Conservation (phyloP, 129 eudicot species). For the Artemisia argyi region DNA sequence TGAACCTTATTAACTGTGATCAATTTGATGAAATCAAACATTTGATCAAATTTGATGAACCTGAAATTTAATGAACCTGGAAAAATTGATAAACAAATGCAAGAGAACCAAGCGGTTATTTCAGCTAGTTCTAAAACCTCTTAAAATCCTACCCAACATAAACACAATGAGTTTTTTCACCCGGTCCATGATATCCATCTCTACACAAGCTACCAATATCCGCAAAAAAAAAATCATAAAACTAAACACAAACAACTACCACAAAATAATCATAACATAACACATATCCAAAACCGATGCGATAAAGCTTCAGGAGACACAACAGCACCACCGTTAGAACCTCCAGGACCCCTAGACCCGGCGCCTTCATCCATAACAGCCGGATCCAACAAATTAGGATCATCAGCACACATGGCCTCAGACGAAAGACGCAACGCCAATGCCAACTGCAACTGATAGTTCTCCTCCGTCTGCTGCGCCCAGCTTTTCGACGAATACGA, state of each 20-base stretch:
- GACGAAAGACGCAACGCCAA: conserved; percentile 78
- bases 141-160: too few relatives aligned
- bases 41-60: too few relatives aligned
- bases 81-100: too few relatives aligned
- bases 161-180: too few relatives aligned
- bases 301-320: conserved; percentile 48
- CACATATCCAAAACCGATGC: conserved; percentile 87
- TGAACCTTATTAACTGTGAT: too few relatives aligned
- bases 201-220: not conserved
- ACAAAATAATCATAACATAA: too few relatives aligned
- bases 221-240: not conserved
- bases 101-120: too few relatives aligned
- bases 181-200: not conserved
- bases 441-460: conserved; percentile 82
- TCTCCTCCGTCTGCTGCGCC: conserved; percentile 95
- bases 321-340: conserved; percentile 26
- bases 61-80: too few relatives aligned
- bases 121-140: too few relatives aligned
- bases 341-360: conserved; percentile 14
- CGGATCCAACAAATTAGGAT: conserved; percentile 74
- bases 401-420: conserved; percentile 79
- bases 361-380: conserved; percentile 46
- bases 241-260: not conserved
- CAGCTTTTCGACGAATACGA: conserved; percentile 65
- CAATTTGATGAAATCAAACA: too few relatives aligned